Evolutionary conservation across 441 rosid species (phyloP).

Genomic region (Iberis amara): DNA sequence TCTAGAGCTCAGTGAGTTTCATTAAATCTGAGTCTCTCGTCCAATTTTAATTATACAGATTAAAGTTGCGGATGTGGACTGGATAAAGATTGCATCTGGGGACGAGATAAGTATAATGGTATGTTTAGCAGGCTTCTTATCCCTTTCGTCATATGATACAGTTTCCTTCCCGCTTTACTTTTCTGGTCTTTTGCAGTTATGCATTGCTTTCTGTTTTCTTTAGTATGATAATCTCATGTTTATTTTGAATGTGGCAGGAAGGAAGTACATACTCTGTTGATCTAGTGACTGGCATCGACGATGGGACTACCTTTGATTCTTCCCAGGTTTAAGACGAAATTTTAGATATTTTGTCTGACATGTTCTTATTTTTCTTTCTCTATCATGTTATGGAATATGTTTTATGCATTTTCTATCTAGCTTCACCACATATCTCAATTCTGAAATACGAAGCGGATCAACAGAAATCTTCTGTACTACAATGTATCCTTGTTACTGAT

Average conservation of each 20-base stretch:
- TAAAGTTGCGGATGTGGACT: constrained; percentile 86
- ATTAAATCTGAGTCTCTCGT: constrained; percentile 16
- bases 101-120: constrained; percentile 88
- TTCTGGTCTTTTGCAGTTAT: constrained; percentile 1
- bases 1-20: constrained; percentile 4
- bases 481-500: background rate
- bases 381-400: constrained; percentile 20
- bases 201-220: constrained; percentile 19
- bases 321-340: constrained; percentile 55
- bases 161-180: background rate
- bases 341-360: constrained; percentile 18
- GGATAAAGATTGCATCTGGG: constrained; percentile 78
- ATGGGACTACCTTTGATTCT: constrained; percentile 65
- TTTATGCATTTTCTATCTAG: constrained; percentile 3
- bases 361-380: constrained; percentile 22
- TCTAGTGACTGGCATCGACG: constrained; percentile 63
- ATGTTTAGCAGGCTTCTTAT: constrained; percentile 24
- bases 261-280: constrained; percentile 54
- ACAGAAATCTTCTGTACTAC: background rate
- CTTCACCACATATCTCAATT: constrained; percentile 15
- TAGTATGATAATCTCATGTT: constrained; percentile 12
- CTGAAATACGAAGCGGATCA: background rate
- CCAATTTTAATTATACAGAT: constrained; percentile 46
- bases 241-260: constrained; percentile 52
- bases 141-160: constrained; percentile 4